Evolutionary conservation across 1,139 yeast species (phyloP).

Genomic region (Candida sanyaensis): DNA sequence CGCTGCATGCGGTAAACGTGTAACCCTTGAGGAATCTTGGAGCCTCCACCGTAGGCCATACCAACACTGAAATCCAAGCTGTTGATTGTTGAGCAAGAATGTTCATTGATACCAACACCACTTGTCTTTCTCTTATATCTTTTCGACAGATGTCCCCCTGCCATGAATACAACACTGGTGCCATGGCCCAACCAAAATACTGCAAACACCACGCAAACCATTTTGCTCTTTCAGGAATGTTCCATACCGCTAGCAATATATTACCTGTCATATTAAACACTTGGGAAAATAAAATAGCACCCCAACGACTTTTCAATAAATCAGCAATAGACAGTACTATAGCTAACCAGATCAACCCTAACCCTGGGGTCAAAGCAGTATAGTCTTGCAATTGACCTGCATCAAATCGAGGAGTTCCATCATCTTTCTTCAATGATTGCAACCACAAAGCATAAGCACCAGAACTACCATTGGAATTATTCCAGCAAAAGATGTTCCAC

Average conservation of each 20-base stretch:
- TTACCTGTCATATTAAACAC: constrained; percentile 43
- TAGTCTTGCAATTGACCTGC: constrained; percentile 40
- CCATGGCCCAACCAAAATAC: constrained; percentile 53
- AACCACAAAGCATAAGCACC: constrained; percentile 56
- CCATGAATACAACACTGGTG: constrained; percentile 51
- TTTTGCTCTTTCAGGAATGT: constrained; percentile 44
- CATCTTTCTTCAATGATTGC: constrained; percentile 29
- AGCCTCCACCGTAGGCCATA: constrained; percentile 49
- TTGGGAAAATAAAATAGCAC: constrained; percentile 58
- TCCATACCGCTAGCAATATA: constrained; percentile 47
- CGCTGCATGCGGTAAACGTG: constrained; percentile 53
- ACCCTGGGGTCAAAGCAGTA: constrained; percentile 46
- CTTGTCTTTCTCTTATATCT: constrained; percentile 46
- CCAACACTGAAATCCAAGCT: constrained; percentile 47
- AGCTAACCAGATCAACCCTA: constrained; percentile 43
- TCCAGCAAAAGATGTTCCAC: constrained; percentile 67
- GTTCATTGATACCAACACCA: constrained; percentile 46
- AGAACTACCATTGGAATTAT: constrained; percentile 47
- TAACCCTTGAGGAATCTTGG: constrained; percentile 43
- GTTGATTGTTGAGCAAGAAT: constrained; percentile 46
- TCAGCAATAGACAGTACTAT: constrained; percentile 48
- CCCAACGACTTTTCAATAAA: constrained; percentile 55
- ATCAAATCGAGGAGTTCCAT: constrained; percentile 28
- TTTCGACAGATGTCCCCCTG: constrained; percentile 47
- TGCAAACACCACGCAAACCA: constrained; percentile 52